Evolutionary conservation across 345 rosid species (phyloP).

Genomic region (Aquilaria yunnanensis): DNA sequence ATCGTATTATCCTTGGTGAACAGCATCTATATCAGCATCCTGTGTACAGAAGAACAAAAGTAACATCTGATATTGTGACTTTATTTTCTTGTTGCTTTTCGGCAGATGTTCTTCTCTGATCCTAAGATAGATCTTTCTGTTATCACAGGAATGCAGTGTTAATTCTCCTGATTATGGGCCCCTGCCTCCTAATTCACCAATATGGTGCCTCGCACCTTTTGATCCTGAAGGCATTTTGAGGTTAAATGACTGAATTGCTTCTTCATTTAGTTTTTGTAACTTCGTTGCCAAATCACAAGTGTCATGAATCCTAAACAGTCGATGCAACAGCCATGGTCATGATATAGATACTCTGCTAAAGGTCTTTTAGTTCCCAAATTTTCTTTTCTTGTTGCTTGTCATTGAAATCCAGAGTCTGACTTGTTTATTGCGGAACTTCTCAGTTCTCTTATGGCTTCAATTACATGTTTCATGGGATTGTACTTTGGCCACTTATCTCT

Average conservation of each 20-base stretch:
- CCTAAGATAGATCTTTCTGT: background rate
- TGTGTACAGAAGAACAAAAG: constrained; percentile 49
- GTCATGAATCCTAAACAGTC: background rate
- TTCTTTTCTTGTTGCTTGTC: background rate
- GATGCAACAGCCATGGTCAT: background rate
- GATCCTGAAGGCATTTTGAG: constrained; percentile 62
- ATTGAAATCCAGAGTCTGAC: constrained; percentile 4
- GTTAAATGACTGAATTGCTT: constrained; percentile 15
- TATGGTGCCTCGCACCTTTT: constrained; percentile 60
- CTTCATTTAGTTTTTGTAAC: constrained; percentile 2
- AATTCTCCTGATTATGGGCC: constrained; percentile 62
- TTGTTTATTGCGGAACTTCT: constrained; percentile 12
- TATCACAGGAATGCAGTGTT: constrained; percentile 50
- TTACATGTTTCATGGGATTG: constrained; percentile 50
- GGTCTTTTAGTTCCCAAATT: background rate
- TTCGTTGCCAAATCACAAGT: background rate
- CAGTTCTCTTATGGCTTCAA: constrained; percentile 54
- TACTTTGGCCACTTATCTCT: constrained; percentile 50
- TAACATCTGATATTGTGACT: constrained; percentile 9
- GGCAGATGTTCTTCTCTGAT: background rate
- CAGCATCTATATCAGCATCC: constrained; percentile 48
- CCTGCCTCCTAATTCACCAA: constrained; percentile 45
- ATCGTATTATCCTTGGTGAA: constrained; percentile 42
- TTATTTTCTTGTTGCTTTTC: background rate
- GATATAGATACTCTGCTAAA: background rate